Percentiles rank a stretch among this genome's conserved stretches.
These are phyloP conservation scores for Melanomma pulvis-pyrius DNA, from an alignment of 495 filamentous ascomycete species.

Conservation along the genomic window DNA sequence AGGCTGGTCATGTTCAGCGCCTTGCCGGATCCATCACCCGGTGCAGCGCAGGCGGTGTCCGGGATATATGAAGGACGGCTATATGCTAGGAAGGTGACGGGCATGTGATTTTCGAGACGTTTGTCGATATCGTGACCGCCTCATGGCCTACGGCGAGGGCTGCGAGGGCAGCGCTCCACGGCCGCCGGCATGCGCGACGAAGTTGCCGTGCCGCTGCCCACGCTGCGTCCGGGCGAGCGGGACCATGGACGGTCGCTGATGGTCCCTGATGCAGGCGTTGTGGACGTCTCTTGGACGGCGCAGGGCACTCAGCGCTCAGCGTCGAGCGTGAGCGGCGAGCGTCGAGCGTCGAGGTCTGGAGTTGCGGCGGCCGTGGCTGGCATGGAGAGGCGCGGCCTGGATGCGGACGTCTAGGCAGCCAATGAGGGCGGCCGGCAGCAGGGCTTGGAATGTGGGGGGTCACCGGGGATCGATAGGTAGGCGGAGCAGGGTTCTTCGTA, in stretches of 20 bases:
- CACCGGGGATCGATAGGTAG: background rate
- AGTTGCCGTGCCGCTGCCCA: background rate
- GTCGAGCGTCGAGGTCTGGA: background rate
- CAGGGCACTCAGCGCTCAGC: no score
- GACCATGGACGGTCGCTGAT: background rate
- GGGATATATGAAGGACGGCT: conserved; percentile 5
- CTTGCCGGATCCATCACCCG: conserved; percentile 17
- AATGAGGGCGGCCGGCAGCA: conserved; percentile 6
- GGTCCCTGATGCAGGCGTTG: background rate
- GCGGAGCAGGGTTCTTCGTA: conserved; percentile 16
- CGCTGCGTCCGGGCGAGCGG: background rate
- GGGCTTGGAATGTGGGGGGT: background rate
- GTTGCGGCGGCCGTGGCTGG: background rate
- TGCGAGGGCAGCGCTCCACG: background rate
- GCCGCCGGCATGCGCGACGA: background rate
- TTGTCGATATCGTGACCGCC: conserved; percentile 11
- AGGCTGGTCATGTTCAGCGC: conserved; percentile 2
- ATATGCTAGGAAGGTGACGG: conserved; percentile 24
- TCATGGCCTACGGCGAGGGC: conserved; percentile 1
- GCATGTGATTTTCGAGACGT: conserved; percentile 22
- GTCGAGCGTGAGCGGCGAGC: background rate
- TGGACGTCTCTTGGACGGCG: background rate
- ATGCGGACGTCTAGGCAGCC: background rate
- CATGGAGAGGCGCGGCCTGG: background rate
- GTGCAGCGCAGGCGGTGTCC: conserved; percentile 14